A percentile compares a stretch with the other conserved stretches of the same genome.
These are phyloP conservation scores for Butyriboletus loyo DNA, from an alignment of 768 basidiomycete species.

Conservation along the genomic window DNA sequence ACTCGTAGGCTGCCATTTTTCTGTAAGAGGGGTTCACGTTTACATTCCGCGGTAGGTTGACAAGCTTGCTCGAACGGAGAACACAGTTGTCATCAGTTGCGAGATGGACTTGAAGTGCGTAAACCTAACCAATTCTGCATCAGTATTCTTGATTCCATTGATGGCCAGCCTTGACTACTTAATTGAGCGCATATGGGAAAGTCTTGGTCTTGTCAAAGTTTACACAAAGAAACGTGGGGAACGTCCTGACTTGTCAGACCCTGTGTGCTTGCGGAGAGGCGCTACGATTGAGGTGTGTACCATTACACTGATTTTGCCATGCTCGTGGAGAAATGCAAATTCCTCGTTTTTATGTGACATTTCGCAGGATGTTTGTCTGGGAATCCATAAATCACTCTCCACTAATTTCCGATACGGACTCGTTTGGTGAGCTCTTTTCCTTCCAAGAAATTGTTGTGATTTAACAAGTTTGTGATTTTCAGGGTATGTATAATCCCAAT, in stretches of 20 bases:
- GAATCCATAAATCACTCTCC: constrained; percentile 86
- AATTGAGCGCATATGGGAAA: constrained; percentile 75
- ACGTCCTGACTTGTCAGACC: constrained; percentile 88
- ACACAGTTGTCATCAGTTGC: constrained; percentile 94
- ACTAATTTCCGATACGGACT: constrained; percentile 92
- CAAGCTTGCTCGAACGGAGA: constrained; percentile 74
- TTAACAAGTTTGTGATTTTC: constrained; percentile 1
- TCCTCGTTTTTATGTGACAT: neutral
- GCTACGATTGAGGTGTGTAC: constrained; percentile 81
- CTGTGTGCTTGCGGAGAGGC: constrained; percentile 85
- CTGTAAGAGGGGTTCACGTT: neutral
- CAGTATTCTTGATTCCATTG: neutral
- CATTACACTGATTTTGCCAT: neutral
- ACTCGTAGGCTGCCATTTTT: constrained; percentile 33
- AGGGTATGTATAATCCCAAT: constrained; percentile 23
- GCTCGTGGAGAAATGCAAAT: neutral
- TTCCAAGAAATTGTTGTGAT: neutral
- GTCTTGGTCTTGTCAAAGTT: constrained; percentile 80
- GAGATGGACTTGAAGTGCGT: constrained; percentile 88
- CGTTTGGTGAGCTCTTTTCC: constrained; percentile 64
- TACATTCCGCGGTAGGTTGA: constrained; percentile 47
- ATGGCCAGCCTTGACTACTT: constrained; percentile 61
- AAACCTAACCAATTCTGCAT: neutral
- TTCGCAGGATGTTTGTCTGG: constrained; percentile 79
- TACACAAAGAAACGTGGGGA: constrained; percentile 98